Percentiles rank a stretch among this genome's conserved stretches.
Conservation (phyloP, 2,329 filamentous ascomycete genomes). For the Pyrenophora graminea region DNA sequence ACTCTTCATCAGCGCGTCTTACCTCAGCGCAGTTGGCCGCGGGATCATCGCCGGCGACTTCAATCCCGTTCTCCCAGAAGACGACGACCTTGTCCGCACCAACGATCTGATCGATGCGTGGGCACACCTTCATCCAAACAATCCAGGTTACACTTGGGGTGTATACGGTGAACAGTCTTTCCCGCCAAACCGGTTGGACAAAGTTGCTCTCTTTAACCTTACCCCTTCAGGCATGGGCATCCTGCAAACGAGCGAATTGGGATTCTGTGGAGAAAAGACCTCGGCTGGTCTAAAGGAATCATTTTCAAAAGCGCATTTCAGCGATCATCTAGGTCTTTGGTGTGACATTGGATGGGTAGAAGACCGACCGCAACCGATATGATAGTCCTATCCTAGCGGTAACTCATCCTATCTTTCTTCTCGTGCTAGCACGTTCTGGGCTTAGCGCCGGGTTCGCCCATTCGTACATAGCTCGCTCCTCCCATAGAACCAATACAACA, state of each 20-base stretch:
- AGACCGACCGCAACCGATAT: not conserved
- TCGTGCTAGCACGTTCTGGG: too few species aligned
- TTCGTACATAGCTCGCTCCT: too few species aligned
- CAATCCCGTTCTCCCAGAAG: conserved; percentile 6
- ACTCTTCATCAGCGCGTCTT: not conserved
- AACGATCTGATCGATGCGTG: conserved; percentile 6
- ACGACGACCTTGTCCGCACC: conserved; percentile 1
- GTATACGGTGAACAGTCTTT: conserved; percentile 7
- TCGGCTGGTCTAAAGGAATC: not conserved
- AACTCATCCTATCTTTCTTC: too few species aligned
- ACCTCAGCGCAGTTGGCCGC: conserved; percentile 1
- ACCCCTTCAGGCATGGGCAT: not conserved
- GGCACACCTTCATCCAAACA: not conserved
- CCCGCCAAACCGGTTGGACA: conserved; percentile 4
- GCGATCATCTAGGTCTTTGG: conserved; percentile 10
- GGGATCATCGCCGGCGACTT: conserved; percentile 8
- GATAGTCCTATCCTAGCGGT: not conserved
- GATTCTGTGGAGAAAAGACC: not conserved
- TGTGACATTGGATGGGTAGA: conserved; percentile 2
- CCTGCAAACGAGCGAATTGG: conserved; percentile 1
- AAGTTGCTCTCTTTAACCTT: conserved; percentile 1
- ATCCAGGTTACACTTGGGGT: conserved; percentile 8
- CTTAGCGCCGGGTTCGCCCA: too few species aligned
- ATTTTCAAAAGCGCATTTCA: not conserved
- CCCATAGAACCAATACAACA: too few species aligned